phyloP scores from a whole-genome alignment of 495 filamentous ascomycete genomes.

The Bacidia gigantensis region DNA sequence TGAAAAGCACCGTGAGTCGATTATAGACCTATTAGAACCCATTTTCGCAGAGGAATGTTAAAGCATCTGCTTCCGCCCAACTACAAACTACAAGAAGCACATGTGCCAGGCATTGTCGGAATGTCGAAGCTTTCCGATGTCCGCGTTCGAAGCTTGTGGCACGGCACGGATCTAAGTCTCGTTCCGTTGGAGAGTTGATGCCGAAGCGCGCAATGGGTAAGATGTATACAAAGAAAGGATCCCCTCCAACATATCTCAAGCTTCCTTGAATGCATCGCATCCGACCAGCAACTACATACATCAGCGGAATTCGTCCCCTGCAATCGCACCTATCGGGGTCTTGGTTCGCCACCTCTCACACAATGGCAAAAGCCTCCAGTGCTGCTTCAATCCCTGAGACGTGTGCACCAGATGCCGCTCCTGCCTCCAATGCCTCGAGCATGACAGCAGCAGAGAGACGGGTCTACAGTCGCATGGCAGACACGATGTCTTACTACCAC shows the following conservation, averaged over 20 bases:
- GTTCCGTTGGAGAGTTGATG: too few species aligned
- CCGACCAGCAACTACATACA: not conserved
- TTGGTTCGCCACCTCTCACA: not conserved
- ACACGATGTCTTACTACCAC: conserved; percentile 30
- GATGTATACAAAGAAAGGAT: too few species aligned
- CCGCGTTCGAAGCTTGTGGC: too few species aligned
- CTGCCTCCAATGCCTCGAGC: not conserved
- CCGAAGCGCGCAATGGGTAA: too few species aligned
- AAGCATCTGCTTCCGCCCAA: too few species aligned
- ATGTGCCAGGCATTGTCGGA: too few species aligned
- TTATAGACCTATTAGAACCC: too few species aligned
- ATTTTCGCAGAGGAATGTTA: too few species aligned
- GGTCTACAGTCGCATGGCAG: conserved; percentile 11
- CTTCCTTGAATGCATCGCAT: not conserved
- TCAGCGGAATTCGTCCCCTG: not conserved
- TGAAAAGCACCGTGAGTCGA: too few species aligned
- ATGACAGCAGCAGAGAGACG: not conserved
- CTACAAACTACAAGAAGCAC: too few species aligned
- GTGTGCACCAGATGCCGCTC: not conserved
- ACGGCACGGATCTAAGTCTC: too few species aligned
- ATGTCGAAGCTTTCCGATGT: too few species aligned
- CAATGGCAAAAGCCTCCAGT: not conserved
- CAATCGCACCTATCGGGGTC: not conserved
- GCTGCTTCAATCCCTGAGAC: not conserved
- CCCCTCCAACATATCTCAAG: not conserved